Base-by-base conservation (phyloP, 176 grass and related monocot genomes). In the Panicum miliaceum region DNA sequence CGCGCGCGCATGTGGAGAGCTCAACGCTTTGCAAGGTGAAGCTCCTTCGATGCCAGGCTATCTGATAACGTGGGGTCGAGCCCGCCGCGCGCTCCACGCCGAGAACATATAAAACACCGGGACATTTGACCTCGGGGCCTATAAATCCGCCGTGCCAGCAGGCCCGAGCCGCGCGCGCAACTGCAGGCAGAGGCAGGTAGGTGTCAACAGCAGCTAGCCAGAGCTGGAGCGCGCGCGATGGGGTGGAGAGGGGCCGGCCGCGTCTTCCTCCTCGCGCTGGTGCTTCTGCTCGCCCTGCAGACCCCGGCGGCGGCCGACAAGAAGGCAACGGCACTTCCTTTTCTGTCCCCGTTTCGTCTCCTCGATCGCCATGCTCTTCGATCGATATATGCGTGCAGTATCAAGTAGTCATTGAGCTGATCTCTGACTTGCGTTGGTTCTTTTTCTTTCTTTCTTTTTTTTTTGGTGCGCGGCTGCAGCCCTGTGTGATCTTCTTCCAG, bases 281-380 rank as follows among this genome's bases (percentile, higher is more conserved):
- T 35, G 23, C 41, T 89, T 12, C 12, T 69, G 76, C 43, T 85
- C 65, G 3, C 82, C 25, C 45, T 75, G 62, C 82, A 89, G 50
- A 51, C 52, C n/a, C 82, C 77, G 34, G 69, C 87, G 25, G 85
- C 69, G 12, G 87, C 87, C 19, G 77, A 3, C n/a, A 68, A 3
- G 8, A 51, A 85, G 87, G 87, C 52, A 85, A 63, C 32, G n/a
- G 25, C 56, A 18, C 73, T 25, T 70, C 8, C 4, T 61, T 52
- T 64, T 4, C 18, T 23, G 0, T 64, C 6, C 58, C 46, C 22
- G 19, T 69, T 34, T 46, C 12, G 4, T 5, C 47, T 75, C 22
- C 54, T 9, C 22, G 0, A 20, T 3, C 8, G 12, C 19, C 37
- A 42, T 72, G 42, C 29, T 18, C 5, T 57, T 73, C n/a, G n/a